Evolutionary conservation across 2,329 filamentous ascomycete species (phyloP), one percentile per base, ranked within the genome.

Genomic region (Beauveria bassiana): DNA sequence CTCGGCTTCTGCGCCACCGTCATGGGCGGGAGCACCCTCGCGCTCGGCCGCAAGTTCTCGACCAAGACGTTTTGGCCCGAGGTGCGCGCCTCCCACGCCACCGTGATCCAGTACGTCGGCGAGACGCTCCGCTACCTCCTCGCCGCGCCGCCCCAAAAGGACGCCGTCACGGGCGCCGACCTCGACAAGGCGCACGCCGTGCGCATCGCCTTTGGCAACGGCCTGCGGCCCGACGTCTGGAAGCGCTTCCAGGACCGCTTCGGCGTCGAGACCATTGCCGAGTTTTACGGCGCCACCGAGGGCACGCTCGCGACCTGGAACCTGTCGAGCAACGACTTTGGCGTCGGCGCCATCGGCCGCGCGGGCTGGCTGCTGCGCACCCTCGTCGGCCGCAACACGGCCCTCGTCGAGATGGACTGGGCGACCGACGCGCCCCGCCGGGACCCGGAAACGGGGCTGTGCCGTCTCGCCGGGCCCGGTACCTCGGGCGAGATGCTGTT

Each of bases 81-180:
- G 61, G 87, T 88, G 16, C 83, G 88, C n/a, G 81, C 82, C 49
- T 83, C 82, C 52, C 77, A 86, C 10, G 88, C 91, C 20, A 95
- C 89, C 1, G 80, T 86, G 4, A 87, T 96, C 64, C 91, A 95
- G 71, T 96, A 96, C 70, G 91, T 96, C 16, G 91, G 91, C 57
- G 91, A 96, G 73, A 93, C 90, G 0, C 88, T 91, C 65, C 87
- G 91, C 6, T 96, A 96, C 72, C 81, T 96, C 4, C 80, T 96
- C 12, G 81, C 88, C 0, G 84, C 86, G 0, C 83, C 88, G 2
- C 78, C 84, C 0, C 80, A 87, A 60, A 72, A 78, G 24, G 86
- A 91, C 66, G 79, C 86, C 0, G 71, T 70, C 5, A 90, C 86
- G 0, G 86, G 87, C 22, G 83, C 87, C 69, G 80, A 82, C 64